A percentile compares a stretch with the other conserved stretches of the same genome.
Evolutionary conservation across 2,329 filamentous ascomycete genomes (phyloP).

Genomic region (Pleurostoma richardsiae): DNA sequence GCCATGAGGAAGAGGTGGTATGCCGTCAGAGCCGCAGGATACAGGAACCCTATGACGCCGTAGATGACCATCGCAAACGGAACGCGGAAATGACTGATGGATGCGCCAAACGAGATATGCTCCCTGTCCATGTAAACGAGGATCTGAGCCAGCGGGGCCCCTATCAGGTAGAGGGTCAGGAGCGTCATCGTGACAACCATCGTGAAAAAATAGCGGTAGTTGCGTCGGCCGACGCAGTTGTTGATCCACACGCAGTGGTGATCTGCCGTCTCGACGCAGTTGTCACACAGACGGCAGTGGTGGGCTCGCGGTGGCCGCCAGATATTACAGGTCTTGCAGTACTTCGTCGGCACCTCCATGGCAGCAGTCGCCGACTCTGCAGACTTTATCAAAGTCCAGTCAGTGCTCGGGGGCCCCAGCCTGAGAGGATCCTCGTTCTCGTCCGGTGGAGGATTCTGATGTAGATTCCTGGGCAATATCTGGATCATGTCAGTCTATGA

Average conservation of each 20-base stretch:
- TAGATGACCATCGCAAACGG: conserved; percentile 89
- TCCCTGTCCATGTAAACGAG: conserved; percentile 64
- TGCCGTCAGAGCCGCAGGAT: conserved; percentile 75
- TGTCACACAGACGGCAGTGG: conserved; percentile 94
- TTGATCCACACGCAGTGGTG: conserved; percentile 99
- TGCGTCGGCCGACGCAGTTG: conserved; percentile 93
- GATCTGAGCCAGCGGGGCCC: conserved; percentile 74
- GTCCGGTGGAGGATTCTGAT: conserved; percentile 74
- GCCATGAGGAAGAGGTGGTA: conserved; percentile 93
- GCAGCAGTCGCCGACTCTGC: conserved; percentile 70
- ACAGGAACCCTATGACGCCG: conserved; percentile 66
- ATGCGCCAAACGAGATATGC: conserved; percentile 59
- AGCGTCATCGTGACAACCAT: conserved; percentile 80
- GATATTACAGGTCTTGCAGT: conserved; percentile 95
- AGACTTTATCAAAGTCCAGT: conserved; percentile 90
- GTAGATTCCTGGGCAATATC: conserved; percentile 90
- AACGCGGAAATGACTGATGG: conserved; percentile 68
- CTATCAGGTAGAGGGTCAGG: conserved; percentile 70
- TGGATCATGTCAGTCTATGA: conserved; percentile 27
- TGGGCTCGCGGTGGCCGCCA: conserved; percentile 95
- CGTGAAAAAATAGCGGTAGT: conserved; percentile 96
- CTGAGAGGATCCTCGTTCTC: conserved; percentile 76
- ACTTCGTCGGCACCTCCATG: conserved; percentile 98
- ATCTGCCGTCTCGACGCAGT: conserved; percentile 94
- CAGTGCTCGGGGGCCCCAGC: conserved; percentile 79